These are phyloP conservation scores for Diplotaxis tenuifolia DNA, from an alignment of 345 rosid species.

Conservation along the genomic window DNA sequence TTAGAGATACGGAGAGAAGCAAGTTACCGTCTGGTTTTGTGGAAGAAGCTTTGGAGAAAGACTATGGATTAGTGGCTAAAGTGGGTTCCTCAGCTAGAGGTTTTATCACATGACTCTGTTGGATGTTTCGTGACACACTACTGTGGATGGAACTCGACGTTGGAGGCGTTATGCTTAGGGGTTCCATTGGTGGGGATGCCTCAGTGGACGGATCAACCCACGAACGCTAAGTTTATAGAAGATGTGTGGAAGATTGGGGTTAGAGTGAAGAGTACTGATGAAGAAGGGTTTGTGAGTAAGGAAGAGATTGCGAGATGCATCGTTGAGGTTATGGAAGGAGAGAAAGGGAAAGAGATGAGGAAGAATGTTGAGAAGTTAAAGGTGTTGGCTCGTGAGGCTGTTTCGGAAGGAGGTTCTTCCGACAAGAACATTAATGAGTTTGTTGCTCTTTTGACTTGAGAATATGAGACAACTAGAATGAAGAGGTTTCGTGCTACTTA, in stretches of 20 bases:
- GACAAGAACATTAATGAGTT: constrained; percentile 44
- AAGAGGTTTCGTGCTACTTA: constrained; percentile 12
- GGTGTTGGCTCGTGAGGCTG: constrained; percentile 44
- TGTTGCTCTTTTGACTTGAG: constrained; percentile 21
- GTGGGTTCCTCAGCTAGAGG: constrained; percentile 60
- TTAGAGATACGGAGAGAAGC: constrained; percentile 46
- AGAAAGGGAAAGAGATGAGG: constrained; percentile 41
- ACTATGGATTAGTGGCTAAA: constrained; percentile 44
- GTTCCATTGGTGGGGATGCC: constrained; percentile 62
- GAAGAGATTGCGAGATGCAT: constrained; percentile 45
- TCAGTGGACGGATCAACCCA: constrained; percentile 58
- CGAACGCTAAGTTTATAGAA: constrained; percentile 50
- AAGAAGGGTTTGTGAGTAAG: constrained; percentile 26
- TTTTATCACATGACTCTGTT: constrained; percentile 46
- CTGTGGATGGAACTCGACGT: constrained; percentile 70
- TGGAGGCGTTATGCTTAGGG: constrained; percentile 61
- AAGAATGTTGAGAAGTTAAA: constrained; percentile 42
- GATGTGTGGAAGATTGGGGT: constrained; percentile 64
- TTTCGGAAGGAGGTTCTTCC: constrained; percentile 51
- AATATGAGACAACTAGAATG: background rate
- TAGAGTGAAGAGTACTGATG: constrained; percentile 39
- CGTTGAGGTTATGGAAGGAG: constrained; percentile 55
- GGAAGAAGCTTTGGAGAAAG: constrained; percentile 36
- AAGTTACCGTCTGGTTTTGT: constrained; percentile 44
- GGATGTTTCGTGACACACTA: constrained; percentile 68